Evolutionary conservation across 2,329 filamentous ascomycete genomes (phyloP), one percentile per base, ranked within the genome.

Genomic region (Fusarium oxysporum): DNA sequence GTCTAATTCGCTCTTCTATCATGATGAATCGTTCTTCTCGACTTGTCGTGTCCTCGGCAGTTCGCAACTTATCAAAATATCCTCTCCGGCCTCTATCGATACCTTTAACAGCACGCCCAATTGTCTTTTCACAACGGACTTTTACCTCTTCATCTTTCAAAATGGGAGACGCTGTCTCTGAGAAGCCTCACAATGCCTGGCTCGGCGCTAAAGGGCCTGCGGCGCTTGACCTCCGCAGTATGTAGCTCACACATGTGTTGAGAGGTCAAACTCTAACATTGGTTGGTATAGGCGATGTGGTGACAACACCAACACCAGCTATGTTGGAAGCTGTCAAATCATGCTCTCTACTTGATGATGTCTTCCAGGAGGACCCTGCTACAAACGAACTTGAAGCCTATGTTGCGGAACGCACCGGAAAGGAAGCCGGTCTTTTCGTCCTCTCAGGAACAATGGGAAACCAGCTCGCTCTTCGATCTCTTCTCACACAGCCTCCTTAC

Each of bases 391-490:
- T 98, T 44, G 93, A 98, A 81, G 83, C 87, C 50, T 91, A 93
- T 80, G 87, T 97, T 48, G 93, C 94, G 23, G 80, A 87, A 37
- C 87, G 97, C 7, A 89, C 93, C 2, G 90, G 90, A 74, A 95
- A 97, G 76, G 92, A 95, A 77, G 90, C 90, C 12, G 92, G 89
- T 0, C 86, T 98, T 8, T 91, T 97, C 60, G 93, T 97, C 62
- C 86, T 97, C 66, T 96, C 93, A 0, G 96, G 96, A 7, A 97
- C 95, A 8, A 97, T 97, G 95, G 95, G 94, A 44, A 98, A 98
- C 83, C 95, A 97, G 81, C 86, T 98, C 23, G 92, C 92, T 1
- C 87, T 97, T 45, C 90, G 95, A 43, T 88, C 93, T 3, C 92
- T 96, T 66, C 87, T 98, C 19, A 88, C 86, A 2, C 92, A 93